phyloP scores from a whole-genome alignment of 495 filamentous ascomycete species.

The Lasiosphaeris hirsuta region DNA sequence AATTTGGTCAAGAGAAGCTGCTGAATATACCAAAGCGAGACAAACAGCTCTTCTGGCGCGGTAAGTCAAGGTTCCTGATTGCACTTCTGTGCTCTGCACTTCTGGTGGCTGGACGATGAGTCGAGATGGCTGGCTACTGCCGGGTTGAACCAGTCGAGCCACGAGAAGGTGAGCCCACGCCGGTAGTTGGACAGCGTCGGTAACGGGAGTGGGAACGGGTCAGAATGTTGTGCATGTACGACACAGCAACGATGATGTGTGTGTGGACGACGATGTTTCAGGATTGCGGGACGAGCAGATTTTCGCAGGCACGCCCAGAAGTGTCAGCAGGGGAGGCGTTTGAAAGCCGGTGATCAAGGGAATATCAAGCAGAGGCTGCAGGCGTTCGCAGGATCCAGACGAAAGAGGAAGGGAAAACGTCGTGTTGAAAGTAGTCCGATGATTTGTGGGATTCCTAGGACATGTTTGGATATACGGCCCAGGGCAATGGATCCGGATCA shows the following conservation, averaged over 20 bases:
- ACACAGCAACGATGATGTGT: constrained; percentile 17
- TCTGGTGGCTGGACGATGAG: neutral
- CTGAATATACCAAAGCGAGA: too few species aligned
- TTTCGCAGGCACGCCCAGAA: constrained; percentile 13
- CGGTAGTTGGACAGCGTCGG: constrained; percentile 6
- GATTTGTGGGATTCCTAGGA: constrained; percentile 12
- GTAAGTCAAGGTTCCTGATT: too few species aligned
- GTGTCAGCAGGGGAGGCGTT: constrained; percentile 22
- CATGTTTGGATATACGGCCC: constrained; percentile 14
- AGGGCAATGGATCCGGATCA: constrained; percentile 15
- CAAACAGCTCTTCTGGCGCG: neutral
- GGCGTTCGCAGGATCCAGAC: constrained; percentile 13
- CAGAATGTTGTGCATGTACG: constrained; percentile 23
- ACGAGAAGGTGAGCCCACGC: constrained; percentile 9
- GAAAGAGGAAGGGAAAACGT: constrained; percentile 11
- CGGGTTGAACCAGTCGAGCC: constrained; percentile 14
- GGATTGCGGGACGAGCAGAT: constrained; percentile 27
- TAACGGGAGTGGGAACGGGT: constrained; percentile 6
- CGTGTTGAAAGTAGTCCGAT: constrained; percentile 3
- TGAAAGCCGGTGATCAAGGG: constrained; percentile 39
- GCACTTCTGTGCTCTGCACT: too few species aligned
- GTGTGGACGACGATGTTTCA: constrained; percentile 31
- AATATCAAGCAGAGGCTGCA: constrained; percentile 36
- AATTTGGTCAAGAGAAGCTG: neutral
- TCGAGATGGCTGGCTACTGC: neutral